Evolutionary conservation across 768 basidiomycete genomes (phyloP).

Genomic region (Mrakia gelida): DNA sequence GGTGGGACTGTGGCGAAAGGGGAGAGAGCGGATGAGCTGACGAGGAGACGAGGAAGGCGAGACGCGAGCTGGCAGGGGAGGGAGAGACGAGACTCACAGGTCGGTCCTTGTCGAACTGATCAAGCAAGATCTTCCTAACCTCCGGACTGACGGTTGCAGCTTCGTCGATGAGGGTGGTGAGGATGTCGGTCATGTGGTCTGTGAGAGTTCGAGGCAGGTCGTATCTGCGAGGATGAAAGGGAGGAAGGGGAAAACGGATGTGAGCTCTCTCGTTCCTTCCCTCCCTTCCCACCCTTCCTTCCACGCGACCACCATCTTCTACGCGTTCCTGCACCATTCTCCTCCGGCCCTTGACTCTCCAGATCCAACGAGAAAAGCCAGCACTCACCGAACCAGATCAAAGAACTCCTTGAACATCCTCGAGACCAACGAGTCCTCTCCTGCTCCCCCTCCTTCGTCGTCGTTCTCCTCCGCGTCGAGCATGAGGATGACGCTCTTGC

Average conservation of each 20-base stretch:
- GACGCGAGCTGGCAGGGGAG: neutral
- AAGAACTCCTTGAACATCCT: conserved; percentile 77
- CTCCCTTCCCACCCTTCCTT: neutral
- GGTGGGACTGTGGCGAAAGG: neutral
- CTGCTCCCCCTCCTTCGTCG: conserved; percentile 65
- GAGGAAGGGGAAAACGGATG: neutral
- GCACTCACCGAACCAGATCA: conserved; percentile 58
- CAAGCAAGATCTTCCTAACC: conserved; percentile 73
- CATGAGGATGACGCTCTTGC: conserved; percentile 89
- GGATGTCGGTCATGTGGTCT: conserved; percentile 68
- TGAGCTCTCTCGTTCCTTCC: neutral
- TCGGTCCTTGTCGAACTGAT: conserved; percentile 57
- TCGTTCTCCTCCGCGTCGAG: conserved; percentile 86
- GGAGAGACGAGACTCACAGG: neutral
- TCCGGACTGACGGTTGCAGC: conserved; percentile 67
- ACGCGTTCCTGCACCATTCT: too few species aligned
- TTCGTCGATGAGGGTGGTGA: conserved; percentile 86
- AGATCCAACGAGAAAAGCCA: neutral
- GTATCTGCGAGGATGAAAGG: neutral
- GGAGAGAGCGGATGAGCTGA: too few species aligned
- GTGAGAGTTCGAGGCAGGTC: conserved; percentile 30
- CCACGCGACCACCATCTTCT: neutral
- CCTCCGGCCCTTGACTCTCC: neutral
- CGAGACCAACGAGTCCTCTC: conserved; percentile 16
- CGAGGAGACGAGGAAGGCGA: neutral